A percentile compares a stretch with the other conserved stretches of the same genome.
Conservation (phyloP, 2,329 filamentous ascomycete genomes). For the Leptographium wingfieldii region DNA sequence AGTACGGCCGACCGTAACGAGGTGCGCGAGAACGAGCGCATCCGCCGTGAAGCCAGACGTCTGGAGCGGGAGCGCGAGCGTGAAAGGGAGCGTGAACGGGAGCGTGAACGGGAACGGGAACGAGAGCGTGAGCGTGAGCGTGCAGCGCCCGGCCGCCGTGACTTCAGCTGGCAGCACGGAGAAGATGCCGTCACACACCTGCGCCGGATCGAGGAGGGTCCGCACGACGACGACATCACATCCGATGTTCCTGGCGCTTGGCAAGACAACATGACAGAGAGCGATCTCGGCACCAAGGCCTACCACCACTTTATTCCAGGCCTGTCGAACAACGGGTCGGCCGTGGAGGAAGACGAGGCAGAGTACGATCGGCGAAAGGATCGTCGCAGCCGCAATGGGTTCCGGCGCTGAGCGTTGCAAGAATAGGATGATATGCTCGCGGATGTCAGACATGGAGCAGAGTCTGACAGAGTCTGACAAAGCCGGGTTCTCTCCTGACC, state of each 20-base stretch:
- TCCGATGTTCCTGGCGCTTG: conserved; percentile 24
- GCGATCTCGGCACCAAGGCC: conserved; percentile 44
- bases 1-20: conserved; percentile 43
- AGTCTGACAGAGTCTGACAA: background rate
- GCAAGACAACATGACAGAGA: conserved; percentile 17
- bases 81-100: background rate
- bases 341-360: conserved; percentile 19
- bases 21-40: conserved; percentile 38
- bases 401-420: conserved; percentile 1
- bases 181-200: conserved; percentile 14
- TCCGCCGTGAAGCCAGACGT: conserved; percentile 42
- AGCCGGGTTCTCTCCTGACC: background rate
- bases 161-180: conserved; percentile 42
- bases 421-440: background rate
- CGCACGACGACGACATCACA: conserved; percentile 16
- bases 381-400: conserved; percentile 16
- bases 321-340: conserved; percentile 24
- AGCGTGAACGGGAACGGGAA: background rate
- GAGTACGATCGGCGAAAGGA: conserved; percentile 26
- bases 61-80: conserved; percentile 37
- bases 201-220: conserved; percentile 19
- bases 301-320: conserved; percentile 45
- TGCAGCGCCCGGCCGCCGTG: conserved; percentile 25
- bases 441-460: no score
- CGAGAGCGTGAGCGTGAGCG: background rate